A percentile compares a stretch with the other conserved stretches of the same genome.
Conservation (phyloP, 305 asterid genomes). For the Rubia tinctorum region DNA sequence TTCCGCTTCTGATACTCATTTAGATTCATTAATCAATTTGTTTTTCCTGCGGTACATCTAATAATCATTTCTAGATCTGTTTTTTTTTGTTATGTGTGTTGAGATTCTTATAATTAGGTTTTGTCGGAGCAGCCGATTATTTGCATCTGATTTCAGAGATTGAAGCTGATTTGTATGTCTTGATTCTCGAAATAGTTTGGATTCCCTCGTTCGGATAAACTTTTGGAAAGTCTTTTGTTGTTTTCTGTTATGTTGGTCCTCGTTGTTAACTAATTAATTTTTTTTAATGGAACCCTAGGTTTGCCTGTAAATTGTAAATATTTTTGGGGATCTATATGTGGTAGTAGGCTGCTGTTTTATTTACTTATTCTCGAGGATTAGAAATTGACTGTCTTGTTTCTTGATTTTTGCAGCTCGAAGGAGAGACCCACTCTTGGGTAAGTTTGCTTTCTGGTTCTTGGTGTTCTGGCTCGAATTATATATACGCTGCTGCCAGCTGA, state of each 20-base stretch:
- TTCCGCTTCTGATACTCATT: neutral
- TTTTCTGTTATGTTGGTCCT: neutral
- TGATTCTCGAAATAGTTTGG: neutral
- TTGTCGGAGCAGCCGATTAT: neutral
- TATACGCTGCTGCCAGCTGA: neutral
- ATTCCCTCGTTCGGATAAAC: neutral
- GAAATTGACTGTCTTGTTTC: constrained; percentile 15
- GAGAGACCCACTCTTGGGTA: constrained; percentile 99
- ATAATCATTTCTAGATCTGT: constrained; percentile 5
- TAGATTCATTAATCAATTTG: neutral
- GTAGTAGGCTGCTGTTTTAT: neutral
- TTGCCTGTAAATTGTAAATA: neutral
- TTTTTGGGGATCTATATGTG: constrained; percentile 8
- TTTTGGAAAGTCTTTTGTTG: neutral
- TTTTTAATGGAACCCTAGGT: neutral
- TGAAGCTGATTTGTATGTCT: neutral
- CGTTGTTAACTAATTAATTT: neutral
- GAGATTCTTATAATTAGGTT: neutral
- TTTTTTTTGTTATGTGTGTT: neutral
- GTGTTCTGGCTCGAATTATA: neutral
- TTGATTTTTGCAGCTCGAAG: constrained; percentile 82
- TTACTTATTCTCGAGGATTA: neutral
- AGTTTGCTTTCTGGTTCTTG: constrained; percentile 24
- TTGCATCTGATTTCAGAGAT: neutral
- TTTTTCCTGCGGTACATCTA: neutral